Evolutionary conservation across 202 grass and related monocot genomes (phyloP), one percentile per base, ranked within the genome.

Genomic region (Panicum virgatum): DNA sequence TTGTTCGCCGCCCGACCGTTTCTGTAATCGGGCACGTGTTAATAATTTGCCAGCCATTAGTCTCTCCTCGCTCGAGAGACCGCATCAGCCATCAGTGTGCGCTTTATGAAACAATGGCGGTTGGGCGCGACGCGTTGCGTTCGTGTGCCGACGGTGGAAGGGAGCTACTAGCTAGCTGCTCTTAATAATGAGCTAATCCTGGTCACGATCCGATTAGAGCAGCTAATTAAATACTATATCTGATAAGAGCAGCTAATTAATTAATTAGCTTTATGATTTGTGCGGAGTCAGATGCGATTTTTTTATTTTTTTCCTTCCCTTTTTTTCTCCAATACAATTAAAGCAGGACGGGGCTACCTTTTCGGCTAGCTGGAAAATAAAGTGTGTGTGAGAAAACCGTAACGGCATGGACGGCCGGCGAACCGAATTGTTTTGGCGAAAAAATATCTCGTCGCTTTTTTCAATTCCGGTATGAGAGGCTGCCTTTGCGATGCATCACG

Each of bases 381-480:
- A 25, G 56, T 5, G 71, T 5, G 71, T 22, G 38, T 18, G 50
- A 7, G 52, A 66, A 52, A 7, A 6, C 7, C 30, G 61, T 34
- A 67, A 46, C 57, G 60, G 52, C 70, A 3, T 45, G 43, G 75
- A 72, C 22, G 20, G 43, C 16, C 19, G 60, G 44, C 23, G 2
- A 56, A 65, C 72, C 4, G 37, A 66, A 66, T 40, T 79, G 58
- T 73, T 66, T 88, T 18, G 75, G 86, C 81, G 67, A 62, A 60
- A 60, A 34, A 75, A 69, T 75, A 84, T 84, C 62, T 84, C 16
- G 0, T 40, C 13, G 5, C 86, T 1, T 7, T 27, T 26, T 58
- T 58, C 10, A 73, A 83, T 59, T 30, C 80, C 38, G 67, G 80
- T 53, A 12, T 59, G 11, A 62, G 27, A 32, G 27, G 26, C 29